Evolutionary conservation across 108 stramenopile species (phyloP).

Genomic region (Cyclotella sp.): DNA sequence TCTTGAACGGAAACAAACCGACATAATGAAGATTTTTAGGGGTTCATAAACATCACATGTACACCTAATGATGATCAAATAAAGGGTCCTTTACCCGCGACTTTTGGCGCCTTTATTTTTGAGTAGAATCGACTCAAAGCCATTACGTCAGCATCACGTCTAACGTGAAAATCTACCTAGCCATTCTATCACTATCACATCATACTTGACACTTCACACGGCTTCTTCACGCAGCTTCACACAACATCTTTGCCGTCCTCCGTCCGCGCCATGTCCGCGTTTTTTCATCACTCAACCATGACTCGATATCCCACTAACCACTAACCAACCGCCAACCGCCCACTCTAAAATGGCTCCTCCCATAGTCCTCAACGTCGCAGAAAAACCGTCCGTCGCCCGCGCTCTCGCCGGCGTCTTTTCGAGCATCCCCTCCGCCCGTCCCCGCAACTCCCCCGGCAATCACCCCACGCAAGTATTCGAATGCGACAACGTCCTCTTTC

Average conservation of each 20-base stretch:
- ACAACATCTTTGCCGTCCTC: too few relatives aligned
- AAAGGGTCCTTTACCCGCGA: too few relatives aligned
- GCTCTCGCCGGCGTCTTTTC: conserved; percentile 83
- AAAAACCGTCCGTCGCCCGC: conserved; percentile 97
- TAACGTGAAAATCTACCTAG: too few relatives aligned
- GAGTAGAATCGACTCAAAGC: too few relatives aligned
- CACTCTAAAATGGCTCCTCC: conserved; percentile 19
- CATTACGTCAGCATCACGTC: too few relatives aligned
- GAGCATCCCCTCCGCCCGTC: conserved; percentile 53
- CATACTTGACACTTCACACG: too few relatives aligned
- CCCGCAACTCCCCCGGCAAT: conserved; percentile 47
- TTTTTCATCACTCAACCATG: neutral
- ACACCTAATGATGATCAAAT: too few relatives aligned
- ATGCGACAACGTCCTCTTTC: conserved; percentile 80
- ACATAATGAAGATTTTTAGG: neutral
- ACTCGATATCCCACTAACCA: neutral
- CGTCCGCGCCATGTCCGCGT: neutral
- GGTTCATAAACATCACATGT: too few relatives aligned
- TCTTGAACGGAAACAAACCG: neutral
- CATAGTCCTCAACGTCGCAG: conserved; percentile 93
- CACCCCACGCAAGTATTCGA: conserved; percentile 72
- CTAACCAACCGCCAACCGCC: neutral
- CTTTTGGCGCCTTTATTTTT: too few relatives aligned
- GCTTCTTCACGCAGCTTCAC: too few relatives aligned
- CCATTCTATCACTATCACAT: too few relatives aligned